Base-by-base conservation (phyloP, 192 early-diverging fungal genomes). In the Chytriomyces sp. region DNA sequence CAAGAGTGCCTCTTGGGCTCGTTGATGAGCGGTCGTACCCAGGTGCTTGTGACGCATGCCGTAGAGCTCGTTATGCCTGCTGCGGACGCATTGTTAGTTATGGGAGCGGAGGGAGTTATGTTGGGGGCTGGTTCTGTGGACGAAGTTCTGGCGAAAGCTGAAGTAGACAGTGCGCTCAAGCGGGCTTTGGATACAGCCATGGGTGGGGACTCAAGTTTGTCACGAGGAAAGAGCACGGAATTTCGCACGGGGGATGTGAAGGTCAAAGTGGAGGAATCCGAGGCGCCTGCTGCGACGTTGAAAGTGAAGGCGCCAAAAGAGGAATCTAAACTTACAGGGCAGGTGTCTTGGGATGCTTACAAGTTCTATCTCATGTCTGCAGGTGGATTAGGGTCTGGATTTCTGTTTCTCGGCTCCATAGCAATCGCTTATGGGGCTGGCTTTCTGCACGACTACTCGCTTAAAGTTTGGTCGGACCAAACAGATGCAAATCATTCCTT, bases 21-120 rank as follows among this genome's bases (percentile, higher is more conserved):
- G 52, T 25, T 73, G 59, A 55, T 26, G 19, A 77, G 77, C 31
- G 83, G 87, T 28, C 83, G 93, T 17, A 96, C 95, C 0, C 74
- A 86, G 3, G 78, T 98, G n/a, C 79, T 96, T 58, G 95, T 95
- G 3, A 93, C 94, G 0, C 93, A 95, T 75, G 57, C 57, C n/a
- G 38, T 78, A 14, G 62, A 63, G 12, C 52, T 78, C 12, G 41
- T 34, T 7, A 14, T 78, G 19, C 76, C 76, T 3, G 56, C 22
- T 12, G 34, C 75, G 22, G 81, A 78, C 59, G 52, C 52, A 37
- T 25, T 79, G 25, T 73, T 79, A 7, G 52, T 78, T 8, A 55
- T 84, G 57, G 57, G 0, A 6, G 40, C 71, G 17, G 70, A 5
- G 17, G 72, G 63, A 8, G 19, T 34, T 1, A 57, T 71, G 10